These are phyloP conservation scores for Xylaria palmicola DNA, from an alignment of 495 filamentous ascomycete species.

Conservation along the genomic window DNA sequence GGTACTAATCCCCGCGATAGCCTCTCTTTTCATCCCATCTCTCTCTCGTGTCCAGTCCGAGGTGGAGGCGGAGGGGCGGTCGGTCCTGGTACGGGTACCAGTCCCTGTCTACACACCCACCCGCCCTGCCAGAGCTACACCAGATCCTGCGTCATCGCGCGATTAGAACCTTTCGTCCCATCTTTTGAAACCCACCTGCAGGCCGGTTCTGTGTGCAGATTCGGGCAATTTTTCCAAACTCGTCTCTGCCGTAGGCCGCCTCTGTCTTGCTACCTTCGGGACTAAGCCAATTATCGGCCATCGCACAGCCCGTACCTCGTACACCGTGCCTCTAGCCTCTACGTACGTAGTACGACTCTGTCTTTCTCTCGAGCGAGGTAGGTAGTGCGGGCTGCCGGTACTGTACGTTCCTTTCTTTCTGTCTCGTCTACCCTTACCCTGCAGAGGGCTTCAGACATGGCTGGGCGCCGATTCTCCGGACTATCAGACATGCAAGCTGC, in stretches of 20 bases:
- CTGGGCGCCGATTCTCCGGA: slow-evolving; percentile 14
- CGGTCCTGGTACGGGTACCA: slow-evolving; percentile 5
- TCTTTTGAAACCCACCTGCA: slow-evolving; percentile 14
- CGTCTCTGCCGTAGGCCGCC: slow-evolving; percentile 8
- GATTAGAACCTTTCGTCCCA: slow-evolving; percentile 2
- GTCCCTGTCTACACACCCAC: background rate
- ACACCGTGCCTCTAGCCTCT: background rate
- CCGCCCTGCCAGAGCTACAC: slow-evolving; percentile 5
- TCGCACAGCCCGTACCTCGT: slow-evolving; percentile 7
- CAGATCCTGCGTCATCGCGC: slow-evolving; percentile 9
- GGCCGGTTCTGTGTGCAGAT: slow-evolving; percentile 6
- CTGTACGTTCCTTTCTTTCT: background rate
- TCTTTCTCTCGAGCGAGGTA: background rate
- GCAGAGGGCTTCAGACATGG: slow-evolving; percentile 21
- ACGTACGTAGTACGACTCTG: background rate
- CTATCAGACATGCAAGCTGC: slow-evolving; percentile 30
- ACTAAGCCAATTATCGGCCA: slow-evolving; percentile 10
- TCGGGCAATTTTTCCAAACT: slow-evolving; percentile 15
- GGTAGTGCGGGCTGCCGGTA: background rate
- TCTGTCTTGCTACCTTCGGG: slow-evolving; percentile 8
- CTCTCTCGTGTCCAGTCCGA: background rate
- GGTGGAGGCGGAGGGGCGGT: background rate
- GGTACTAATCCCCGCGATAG: slow-evolving; percentile 5
- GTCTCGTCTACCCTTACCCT: slow-evolving; percentile 21
- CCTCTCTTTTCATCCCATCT: slow-evolving; percentile 9